phyloP scores from a whole-genome alignment of 257 asterid species.

The Nicotiana sylvestris region DNA sequence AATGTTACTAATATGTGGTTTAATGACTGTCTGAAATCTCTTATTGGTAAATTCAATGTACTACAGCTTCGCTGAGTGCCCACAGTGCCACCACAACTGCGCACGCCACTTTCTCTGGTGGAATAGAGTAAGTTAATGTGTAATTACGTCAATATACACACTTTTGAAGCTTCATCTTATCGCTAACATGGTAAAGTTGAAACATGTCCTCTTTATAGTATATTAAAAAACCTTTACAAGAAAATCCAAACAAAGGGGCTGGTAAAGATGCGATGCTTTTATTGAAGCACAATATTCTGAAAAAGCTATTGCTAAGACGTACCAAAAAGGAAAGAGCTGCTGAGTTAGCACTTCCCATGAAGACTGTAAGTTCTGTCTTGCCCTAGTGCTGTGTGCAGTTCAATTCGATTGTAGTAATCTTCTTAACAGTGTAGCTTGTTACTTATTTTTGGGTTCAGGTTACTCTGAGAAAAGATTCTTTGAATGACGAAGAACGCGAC shows the following conservation, averaged over 20 bases:
- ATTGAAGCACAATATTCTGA: constrained; percentile 69
- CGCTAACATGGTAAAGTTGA: constrained; percentile 1
- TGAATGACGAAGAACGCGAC: constrained; percentile 70
- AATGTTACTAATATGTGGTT: background rate
- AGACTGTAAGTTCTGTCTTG: constrained; percentile 49
- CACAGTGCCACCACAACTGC: constrained; percentile 59
- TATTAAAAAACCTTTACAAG: constrained; percentile 62
- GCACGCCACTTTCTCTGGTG: constrained; percentile 95
- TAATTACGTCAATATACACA: background rate
- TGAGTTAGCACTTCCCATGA: constrained; percentile 82
- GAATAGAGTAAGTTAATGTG: constrained; percentile 58
- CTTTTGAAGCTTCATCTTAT: background rate
- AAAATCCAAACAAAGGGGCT: constrained; percentile 26
- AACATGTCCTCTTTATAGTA: constrained; percentile 34
- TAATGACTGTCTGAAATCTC: background rate
- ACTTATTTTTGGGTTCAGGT: constrained; percentile 39
- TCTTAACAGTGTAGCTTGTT: background rate
- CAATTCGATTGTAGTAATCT: background rate
- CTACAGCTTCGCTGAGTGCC: constrained; percentile 57
- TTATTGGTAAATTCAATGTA: background rate
- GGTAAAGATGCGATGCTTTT: constrained; percentile 76
- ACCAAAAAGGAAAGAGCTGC: constrained; percentile 92
- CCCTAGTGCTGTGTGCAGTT: background rate
- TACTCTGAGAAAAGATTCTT: constrained; percentile 57
- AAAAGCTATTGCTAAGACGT: constrained; percentile 70